Base-by-base conservation (phyloP, 2,329 filamentous ascomycete genomes). In the Pseudogymnoascus sp. region DNA sequence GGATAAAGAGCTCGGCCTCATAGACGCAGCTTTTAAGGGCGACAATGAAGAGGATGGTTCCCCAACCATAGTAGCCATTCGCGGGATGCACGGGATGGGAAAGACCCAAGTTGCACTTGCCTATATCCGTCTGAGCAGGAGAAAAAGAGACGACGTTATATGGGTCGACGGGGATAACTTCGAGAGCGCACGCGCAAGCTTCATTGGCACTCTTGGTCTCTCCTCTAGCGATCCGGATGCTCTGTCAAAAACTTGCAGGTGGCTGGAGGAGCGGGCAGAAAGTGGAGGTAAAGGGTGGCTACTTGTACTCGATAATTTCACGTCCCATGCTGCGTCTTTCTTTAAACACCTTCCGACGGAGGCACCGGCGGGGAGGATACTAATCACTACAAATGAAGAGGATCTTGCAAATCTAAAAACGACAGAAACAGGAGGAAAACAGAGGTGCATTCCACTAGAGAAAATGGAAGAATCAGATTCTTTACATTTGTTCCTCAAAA, bases 91-190 rank as follows among this genome's bases (percentile, higher is more conserved):
- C 28, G 70, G 69, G 3, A 67, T 70, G 16, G 69, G 73, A 2
- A 75, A 75, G 63, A 73, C 73, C 2, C 69, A 73, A 63, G 62
- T 75, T 41, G 71, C 73, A 7, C 63, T 71, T 7, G 66, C 73
- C 41, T 75, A 71, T 60, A 71, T 69, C 13, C 68, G 71, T 60
- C 63, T 61, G 16, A 68, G 65, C 54, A 28, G 62, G 37, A 63
- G 69, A 14, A 64, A 60, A 16, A 74, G 63, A 62, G 67, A 73
- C 23, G 66, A 66, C 13, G 68, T 73, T 45, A 65, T 71, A n/a
- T 74, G 67, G 73, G 66, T 68, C 39, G n/a, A 41, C 10, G 37
- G 37, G n/a, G n/a, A 41, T 2, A 41, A 8, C 37, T 41, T 41
- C 4, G 37, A 16, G n/a, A 41, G 37, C 7, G n/a, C 37, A 41